Base-by-base conservation (phyloP, 129 eudicot species). In the Chrysanthemum lavandulifolium region DNA sequence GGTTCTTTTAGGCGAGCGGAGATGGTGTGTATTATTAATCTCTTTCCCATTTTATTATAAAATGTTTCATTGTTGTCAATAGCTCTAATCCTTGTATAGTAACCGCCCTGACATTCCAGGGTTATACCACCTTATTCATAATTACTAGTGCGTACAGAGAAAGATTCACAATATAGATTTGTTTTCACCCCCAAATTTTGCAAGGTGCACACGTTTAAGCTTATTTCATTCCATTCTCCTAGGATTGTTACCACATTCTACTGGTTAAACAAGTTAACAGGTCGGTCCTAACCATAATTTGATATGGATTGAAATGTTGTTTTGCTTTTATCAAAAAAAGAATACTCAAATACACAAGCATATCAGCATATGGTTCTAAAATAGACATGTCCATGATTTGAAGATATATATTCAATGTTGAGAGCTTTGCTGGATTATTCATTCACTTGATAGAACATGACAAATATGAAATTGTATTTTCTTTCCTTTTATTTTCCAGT, bases 51-150 rank as follows among this genome's bases (percentile, higher is more conserved):
- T 21, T 23, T 70, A 19, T 62, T 25, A 52, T 16, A 45, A 54
- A 33, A 68, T 40, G 10, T 68, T 57, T 59, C 54, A 56, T 60
- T 69, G 36, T 55, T 64, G 82, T 78, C 27, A 47, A 58, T 56
- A 54, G 57, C 33, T 65, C 13, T 36, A 61, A 72, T 78, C 73
- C 66, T 16, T 78, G 82, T 78, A 78, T 65, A 78, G 82, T 55
- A 65, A 78, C 27, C 45, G 9, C 76, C 82, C 76, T 62, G 67
- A 45, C 77, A 78, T 78, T 78, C 15, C 52, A 62, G 82, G 82
- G 82, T 53, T 61, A 75, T 75, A 75, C 67, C 67, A 75, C 67
- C 60, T 61, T 55, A 43, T 13, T 12, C 52, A 50, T 16, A 63
- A 10, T 18, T 74, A 50, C 12, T 19, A 52, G 27, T 40, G 47